Base-by-base conservation (phyloP, 2,329 filamentous ascomycete genomes). In the Paracorniculantispora psalliotae region DNA sequence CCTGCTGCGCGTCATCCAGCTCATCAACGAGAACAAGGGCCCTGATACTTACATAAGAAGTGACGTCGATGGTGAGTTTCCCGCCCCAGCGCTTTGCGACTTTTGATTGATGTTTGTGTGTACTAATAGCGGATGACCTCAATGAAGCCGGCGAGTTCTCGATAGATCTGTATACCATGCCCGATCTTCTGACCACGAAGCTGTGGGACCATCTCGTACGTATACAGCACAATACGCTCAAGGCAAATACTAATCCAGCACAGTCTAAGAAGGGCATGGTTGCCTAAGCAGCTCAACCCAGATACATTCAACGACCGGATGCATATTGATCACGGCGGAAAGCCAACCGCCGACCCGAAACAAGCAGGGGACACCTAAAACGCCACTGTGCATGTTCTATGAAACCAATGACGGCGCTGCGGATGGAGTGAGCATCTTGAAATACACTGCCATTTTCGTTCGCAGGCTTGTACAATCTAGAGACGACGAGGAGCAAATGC, bases 1-100 rank as follows among this genome's bases (percentile, higher is more conserved):
- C 69, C 79, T 99, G 44, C 80, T 99, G 62, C 90, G 94, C 66
- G 91, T 97, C 25, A 96, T 99, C 62, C 93, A 97, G 77, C 88
- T 99, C 84, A 93, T 99, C 63, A 94, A 97, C 73, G 94, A 99
- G 76, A 91, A 97, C 77, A 97, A 97, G 81, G 87, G 85, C 1
- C 85, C 91, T 6, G 92, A 96, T 64, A 97, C 93, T 1, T 97
- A 96, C 76, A 96, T 93, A 52, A 92, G 96, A 78, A 97, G 97
- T 68, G 96, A 99, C 74, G 85, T 97, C 60, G 94, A 99, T 69
- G 89, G 91, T 96, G 78, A 77, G 88, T 82, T 46, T 59, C 28
- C 60, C 35, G n/a, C 33, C 3, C 30, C 15, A 25, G 37, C 56
- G 47, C 51, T 59, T 51, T 48, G 52, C 49, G 48, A 33, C 53